A percentile compares a stretch with the other conserved stretches of the same genome.
phyloP scores from a whole-genome alignment of 2,329 filamentous ascomycete genomes.

The Zymoseptoria brevis region DNA sequence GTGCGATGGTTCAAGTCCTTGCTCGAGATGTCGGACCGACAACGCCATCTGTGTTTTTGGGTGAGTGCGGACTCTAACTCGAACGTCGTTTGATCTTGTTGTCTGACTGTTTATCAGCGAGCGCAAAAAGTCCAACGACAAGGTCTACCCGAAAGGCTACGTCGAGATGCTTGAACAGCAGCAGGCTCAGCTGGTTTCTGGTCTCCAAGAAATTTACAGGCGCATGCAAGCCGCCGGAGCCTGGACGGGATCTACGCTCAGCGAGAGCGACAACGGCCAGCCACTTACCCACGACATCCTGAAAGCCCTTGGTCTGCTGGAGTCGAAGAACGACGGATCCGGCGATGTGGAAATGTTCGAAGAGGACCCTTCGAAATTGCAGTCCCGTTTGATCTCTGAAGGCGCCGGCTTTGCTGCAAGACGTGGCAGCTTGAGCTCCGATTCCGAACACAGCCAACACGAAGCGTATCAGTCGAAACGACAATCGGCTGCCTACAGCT shows the following conservation, averaged over 20 bases:
- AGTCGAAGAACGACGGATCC: constrained; percentile 41
- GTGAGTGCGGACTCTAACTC: constrained; percentile 12
- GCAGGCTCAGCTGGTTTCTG: constrained; percentile 53
- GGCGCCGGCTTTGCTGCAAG: constrained; percentile 44
- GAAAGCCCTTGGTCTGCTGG: constrained; percentile 50
- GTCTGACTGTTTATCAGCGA: constrained; percentile 31
- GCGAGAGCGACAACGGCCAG: constrained; percentile 44
- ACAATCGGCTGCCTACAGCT: constrained; percentile 21
- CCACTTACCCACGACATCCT: constrained; percentile 58
- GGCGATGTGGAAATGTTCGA: constrained; percentile 47
- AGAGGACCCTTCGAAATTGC: constrained; percentile 49
- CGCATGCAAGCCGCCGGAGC: constrained; percentile 44
- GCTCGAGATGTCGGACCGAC: constrained; percentile 54
- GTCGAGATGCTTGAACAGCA: constrained; percentile 62
- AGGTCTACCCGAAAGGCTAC: constrained; percentile 60
- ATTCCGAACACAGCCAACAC: constrained; percentile 48
- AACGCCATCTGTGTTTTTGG: constrained; percentile 59
- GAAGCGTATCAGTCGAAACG: not conserved
- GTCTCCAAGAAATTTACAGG: constrained; percentile 53
- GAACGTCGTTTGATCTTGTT: not conserved
- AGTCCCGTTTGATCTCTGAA: constrained; percentile 47
- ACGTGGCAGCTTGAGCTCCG: constrained; percentile 49
- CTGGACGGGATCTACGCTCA: constrained; percentile 49
- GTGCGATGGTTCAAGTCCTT: constrained; percentile 56
- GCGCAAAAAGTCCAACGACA: constrained; percentile 58